Percentiles rank a stretch among this genome's conserved stretches.
These are phyloP conservation scores for Coniochaeta prunicola DNA, from an alignment of 2,329 filamentous ascomycete genomes.

Conservation along the genomic window DNA sequence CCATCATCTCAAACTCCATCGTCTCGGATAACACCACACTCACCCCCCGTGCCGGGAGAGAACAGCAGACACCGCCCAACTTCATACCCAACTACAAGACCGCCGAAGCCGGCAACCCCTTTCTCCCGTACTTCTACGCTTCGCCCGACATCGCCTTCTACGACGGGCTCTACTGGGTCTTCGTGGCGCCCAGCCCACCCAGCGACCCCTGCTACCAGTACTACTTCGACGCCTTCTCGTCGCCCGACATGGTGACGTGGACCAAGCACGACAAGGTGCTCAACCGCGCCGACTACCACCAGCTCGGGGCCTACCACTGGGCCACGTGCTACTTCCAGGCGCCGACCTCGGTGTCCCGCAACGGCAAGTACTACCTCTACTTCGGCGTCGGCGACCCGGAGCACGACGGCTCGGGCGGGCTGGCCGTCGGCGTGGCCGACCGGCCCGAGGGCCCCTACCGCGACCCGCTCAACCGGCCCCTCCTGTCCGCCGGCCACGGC, in stretches of 20 bases:
- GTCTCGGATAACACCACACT: background rate
- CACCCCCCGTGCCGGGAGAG: background rate
- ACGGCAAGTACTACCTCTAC: constrained; percentile 40
- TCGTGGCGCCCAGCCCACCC: constrained; percentile 31
- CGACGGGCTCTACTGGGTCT: constrained; percentile 37
- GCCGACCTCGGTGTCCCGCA: constrained; percentile 28
- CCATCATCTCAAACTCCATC: background rate
- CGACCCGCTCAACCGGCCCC: constrained; percentile 27
- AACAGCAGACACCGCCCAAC: background rate
- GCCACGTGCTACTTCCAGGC: constrained; percentile 14
- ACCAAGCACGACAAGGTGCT: constrained; percentile 37
- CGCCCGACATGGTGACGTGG: constrained; percentile 38
- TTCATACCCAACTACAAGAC: background rate
- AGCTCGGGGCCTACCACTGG: constrained; percentile 38
- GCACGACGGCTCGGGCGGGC: constrained; percentile 22
- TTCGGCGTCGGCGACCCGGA: constrained; percentile 18
- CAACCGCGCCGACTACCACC: constrained; percentile 27
- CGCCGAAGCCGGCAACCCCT: background rate
- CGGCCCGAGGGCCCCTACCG: constrained; percentile 29
- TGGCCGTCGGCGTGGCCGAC: constrained; percentile 30
- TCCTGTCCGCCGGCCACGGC: background rate
- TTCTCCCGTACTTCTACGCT: constrained; percentile 24
- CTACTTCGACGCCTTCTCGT: constrained; percentile 39
- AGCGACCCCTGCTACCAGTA: constrained; percentile 35
- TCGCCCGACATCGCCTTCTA: constrained; percentile 41